Conservation (phyloP, 257 asterid species). For the Handroanthus guayacan region DNA sequence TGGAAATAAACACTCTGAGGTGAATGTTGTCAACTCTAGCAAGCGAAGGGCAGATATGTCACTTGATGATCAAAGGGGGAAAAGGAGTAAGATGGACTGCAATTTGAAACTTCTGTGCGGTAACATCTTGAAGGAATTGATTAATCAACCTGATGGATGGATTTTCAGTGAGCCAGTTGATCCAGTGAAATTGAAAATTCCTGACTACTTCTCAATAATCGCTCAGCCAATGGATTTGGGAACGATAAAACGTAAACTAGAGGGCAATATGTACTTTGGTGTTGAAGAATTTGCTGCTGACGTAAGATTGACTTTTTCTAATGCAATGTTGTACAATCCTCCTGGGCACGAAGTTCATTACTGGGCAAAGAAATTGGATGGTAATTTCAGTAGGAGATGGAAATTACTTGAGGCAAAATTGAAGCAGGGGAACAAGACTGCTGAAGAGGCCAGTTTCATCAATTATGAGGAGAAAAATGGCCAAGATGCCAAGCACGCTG, state of each 20-base stretch:
- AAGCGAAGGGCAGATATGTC: constrained; percentile 58
- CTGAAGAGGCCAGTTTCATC: constrained; percentile 22
- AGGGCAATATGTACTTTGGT: constrained; percentile 51
- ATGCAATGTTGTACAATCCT: constrained; percentile 82
- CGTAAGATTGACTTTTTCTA: constrained; percentile 72
- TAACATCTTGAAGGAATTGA: constrained; percentile 55
- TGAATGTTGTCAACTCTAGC: constrained; percentile 36
- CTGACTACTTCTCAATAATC: constrained; percentile 73
- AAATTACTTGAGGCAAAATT: constrained; percentile 52
- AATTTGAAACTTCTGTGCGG: constrained; percentile 55
- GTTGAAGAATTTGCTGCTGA: constrained; percentile 77
- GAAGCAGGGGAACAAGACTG: constrained; percentile 40
- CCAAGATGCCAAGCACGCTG: constrained; percentile 32
- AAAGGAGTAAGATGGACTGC: constrained; percentile 64
- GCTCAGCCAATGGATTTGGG: constrained; percentile 89
- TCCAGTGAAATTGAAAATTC: constrained; percentile 69
- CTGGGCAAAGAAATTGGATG: constrained; percentile 57
- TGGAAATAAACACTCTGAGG: constrained; percentile 33
- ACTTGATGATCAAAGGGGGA: constrained; percentile 48
- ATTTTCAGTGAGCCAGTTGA: constrained; percentile 74
- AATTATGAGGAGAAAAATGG: constrained; percentile 36
- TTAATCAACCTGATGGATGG: constrained; percentile 49
- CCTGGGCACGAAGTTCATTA: constrained; percentile 51
- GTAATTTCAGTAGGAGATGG: constrained; percentile 62
- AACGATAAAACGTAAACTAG: constrained; percentile 63